Evolutionary conservation across 495 filamentous ascomycete species (phyloP).

Genomic region (Aeminium ludgeri): DNA sequence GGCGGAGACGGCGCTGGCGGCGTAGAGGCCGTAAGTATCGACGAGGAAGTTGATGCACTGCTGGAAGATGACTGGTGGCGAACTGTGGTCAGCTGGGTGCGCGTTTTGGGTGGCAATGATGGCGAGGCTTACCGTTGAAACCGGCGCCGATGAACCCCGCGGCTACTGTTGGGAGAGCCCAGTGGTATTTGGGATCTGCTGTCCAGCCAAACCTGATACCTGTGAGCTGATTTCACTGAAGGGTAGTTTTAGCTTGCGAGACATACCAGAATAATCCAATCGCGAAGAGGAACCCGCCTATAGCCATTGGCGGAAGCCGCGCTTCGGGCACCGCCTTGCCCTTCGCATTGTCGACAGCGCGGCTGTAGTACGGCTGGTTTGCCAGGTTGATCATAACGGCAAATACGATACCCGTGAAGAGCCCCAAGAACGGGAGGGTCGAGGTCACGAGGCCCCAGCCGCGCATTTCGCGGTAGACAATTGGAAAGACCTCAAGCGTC

Average conservation of each 20-base stretch:
- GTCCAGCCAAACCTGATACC: conserved; percentile 20
- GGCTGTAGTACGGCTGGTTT: conserved; percentile 18
- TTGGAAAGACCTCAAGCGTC: conserved; percentile 34
- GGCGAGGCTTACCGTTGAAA: conserved; percentile 13
- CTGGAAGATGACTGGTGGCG: conserved; percentile 22
- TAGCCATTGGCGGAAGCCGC: conserved; percentile 23
- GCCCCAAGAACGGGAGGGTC: conserved; percentile 35
- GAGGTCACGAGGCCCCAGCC: conserved; percentile 26
- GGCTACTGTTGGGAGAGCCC: conserved; percentile 19
- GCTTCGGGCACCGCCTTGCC: conserved; percentile 22
- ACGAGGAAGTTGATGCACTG: conserved; percentile 20
- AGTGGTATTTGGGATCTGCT: conserved; percentile 18
- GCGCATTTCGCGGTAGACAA: conserved; percentile 36
- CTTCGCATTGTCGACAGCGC: conserved; percentile 9
- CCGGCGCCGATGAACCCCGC: conserved; percentile 14
- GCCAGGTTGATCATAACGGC: conserved; percentile 17
- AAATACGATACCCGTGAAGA: conserved; percentile 25
- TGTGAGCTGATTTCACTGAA: not conserved
- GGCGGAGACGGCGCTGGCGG: conserved; percentile 15
- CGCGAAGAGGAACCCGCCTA: conserved; percentile 19
- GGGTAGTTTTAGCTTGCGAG: not conserved
- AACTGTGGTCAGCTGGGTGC: too few species aligned
- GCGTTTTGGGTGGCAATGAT: conserved; percentile 16
- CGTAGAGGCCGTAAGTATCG: conserved; percentile 15
- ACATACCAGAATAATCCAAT: conserved; percentile 21